Percentiles rank a stretch among this genome's conserved stretches.
These are phyloP conservation scores for Thielaviopsis ethacetica DNA, from an alignment of 2,329 filamentous ascomycete genomes.

Conservation along the genomic window DNA sequence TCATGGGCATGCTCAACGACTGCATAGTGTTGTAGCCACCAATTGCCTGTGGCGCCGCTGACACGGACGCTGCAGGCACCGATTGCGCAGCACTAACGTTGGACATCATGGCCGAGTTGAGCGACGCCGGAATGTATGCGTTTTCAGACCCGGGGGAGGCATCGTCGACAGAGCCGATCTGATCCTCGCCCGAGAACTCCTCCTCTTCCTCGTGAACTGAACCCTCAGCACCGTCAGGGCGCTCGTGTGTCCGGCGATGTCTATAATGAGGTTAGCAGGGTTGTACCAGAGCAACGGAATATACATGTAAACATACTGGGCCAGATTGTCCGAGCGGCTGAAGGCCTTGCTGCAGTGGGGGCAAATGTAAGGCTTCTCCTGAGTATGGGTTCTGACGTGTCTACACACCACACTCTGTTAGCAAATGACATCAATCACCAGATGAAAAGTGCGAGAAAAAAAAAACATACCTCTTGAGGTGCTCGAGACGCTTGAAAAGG, in stretches of 20 bases:
- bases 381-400: slow-evolving; percentile 97
- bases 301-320: slow-evolving; percentile 53
- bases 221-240: slow-evolving; percentile 42
- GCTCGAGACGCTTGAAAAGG: slow-evolving; percentile 96
- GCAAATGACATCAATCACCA: slow-evolving; percentile 19
- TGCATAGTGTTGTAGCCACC: slow-evolving; percentile 40
- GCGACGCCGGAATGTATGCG: slow-evolving; percentile 39
- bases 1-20: slow-evolving; percentile 48
- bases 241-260: slow-evolving; percentile 65
- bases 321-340: slow-evolving; percentile 95
- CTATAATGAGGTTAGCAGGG: slow-evolving; percentile 40
- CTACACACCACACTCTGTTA: slow-evolving; percentile 33
- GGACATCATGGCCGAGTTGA: slow-evolving; percentile 24
- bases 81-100: slow-evolving; percentile 10
- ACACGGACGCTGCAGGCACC: slow-evolving; percentile 1
- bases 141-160: slow-evolving; percentile 57
- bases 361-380: slow-evolving; percentile 97
- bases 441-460: slow-evolving; percentile 24
- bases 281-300: neutral
- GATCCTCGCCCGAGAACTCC: slow-evolving; percentile 67
- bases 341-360: slow-evolving; percentile 97
- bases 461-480: slow-evolving; percentile 83
- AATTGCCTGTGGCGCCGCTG: slow-evolving; percentile 15
- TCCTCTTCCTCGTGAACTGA: slow-evolving; percentile 64
- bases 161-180: slow-evolving; percentile 65